These are phyloP conservation scores for Alopecurus myosuroides DNA, from an alignment of 176 grass and related monocot species.

Conservation along the genomic window DNA sequence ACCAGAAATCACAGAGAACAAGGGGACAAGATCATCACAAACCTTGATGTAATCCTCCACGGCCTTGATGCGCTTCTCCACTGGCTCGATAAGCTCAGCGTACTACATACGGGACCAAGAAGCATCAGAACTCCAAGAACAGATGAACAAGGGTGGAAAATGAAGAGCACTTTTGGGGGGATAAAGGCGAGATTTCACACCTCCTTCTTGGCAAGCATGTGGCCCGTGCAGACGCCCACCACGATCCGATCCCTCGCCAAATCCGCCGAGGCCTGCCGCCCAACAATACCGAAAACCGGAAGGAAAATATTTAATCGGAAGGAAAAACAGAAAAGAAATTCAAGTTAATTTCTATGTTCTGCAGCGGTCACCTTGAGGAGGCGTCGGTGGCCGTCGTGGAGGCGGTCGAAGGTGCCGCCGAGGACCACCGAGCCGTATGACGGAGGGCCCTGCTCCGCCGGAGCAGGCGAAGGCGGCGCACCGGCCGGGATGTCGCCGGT, in stretches of 20 bases:
- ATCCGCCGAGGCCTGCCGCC: constrained; percentile 47
- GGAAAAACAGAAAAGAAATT: background rate
- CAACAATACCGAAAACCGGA: background rate
- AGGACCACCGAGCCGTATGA: constrained; percentile 44
- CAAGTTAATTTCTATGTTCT: background rate
- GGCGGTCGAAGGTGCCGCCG: constrained; percentile 68
- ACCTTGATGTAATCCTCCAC: constrained; percentile 73
- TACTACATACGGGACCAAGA: constrained; percentile 14
- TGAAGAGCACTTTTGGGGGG: background rate
- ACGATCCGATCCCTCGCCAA: constrained; percentile 49
- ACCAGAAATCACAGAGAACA: background rate
- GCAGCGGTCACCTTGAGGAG: constrained; percentile 49
- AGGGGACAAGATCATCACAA: background rate
- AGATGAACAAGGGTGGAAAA: background rate
- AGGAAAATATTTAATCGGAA: constrained; percentile 5
- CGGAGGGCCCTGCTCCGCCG: background rate
- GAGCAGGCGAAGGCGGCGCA: background rate
- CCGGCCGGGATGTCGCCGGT: background rate
- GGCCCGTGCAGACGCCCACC: constrained; percentile 58
- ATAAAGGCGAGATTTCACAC: constrained; percentile 19
- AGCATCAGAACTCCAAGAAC: background rate
- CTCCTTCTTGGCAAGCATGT: constrained; percentile 68
- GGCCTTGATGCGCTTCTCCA: constrained; percentile 47
- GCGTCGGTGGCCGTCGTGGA: constrained; percentile 59
- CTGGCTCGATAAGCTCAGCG: constrained; percentile 46